Conservation (phyloP, 2,329 filamentous ascomycete genomes). For the Boeremia exigua region DNA sequence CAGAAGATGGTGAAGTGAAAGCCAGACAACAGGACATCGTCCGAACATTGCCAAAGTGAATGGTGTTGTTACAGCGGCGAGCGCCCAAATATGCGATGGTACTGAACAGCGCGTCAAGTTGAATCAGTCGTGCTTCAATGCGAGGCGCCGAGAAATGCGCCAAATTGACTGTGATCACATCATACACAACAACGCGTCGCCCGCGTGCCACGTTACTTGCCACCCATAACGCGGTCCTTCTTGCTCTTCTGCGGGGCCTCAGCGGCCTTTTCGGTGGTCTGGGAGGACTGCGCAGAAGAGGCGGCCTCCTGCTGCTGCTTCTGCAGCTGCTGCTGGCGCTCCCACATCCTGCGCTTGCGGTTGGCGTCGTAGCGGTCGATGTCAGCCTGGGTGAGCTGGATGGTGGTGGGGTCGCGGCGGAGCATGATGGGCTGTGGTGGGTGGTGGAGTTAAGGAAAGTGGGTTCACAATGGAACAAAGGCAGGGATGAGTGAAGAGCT, state of each 20-base stretch:
- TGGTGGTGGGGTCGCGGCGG: slow-evolving; percentile 70
- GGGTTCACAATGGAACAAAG: not conserved
- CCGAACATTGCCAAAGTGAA: no score
- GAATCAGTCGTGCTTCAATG: no score
- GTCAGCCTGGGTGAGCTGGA: slow-evolving; percentile 73
- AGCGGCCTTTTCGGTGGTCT: slow-evolving; percentile 23
- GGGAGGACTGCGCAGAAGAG: slow-evolving; percentile 28
- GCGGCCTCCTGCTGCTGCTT: slow-evolving; percentile 27
- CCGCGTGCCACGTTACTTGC: not conserved
- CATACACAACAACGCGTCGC: no score
- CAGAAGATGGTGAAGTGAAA: no score
- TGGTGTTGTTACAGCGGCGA: no score
- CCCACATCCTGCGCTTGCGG: slow-evolving; percentile 49
- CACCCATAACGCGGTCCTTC: slow-evolving; percentile 44
- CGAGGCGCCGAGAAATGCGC: no score
- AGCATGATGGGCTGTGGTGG: slow-evolving; percentile 58
- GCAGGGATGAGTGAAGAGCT: not conserved
- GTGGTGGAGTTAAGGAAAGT: no score
- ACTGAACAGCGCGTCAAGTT: no score
- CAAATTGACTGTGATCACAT: no score
- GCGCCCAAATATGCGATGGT: no score
- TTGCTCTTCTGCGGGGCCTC: slow-evolving; percentile 30
- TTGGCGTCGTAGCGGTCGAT: slow-evolving; percentile 73
- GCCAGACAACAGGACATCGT: no score
- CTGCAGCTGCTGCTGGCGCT: slow-evolving; percentile 27